phyloP scores from a whole-genome alignment of 1,284 basidiomycete species.

The Coniferiporia sulphurascens region DNA sequence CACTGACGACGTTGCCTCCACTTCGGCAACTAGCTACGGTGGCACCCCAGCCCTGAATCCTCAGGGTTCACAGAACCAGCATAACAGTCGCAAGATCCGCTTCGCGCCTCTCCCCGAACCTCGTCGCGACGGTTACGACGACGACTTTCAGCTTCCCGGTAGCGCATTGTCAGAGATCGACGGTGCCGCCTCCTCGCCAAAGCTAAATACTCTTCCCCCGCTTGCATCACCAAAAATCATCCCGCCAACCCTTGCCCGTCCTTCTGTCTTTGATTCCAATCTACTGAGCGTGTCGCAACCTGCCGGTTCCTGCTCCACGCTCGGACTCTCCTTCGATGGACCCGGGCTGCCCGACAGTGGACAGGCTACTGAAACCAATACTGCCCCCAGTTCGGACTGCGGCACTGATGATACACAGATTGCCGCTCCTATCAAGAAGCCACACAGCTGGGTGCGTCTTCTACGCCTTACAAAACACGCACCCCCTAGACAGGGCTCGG shows the following conservation, averaged over 20 bases:
- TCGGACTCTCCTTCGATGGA: conserved; percentile 17
- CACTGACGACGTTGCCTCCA: conserved; percentile 17
- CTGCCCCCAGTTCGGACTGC: conserved; percentile 12
- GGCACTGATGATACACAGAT: conserved; percentile 11
- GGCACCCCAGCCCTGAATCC: neutral
- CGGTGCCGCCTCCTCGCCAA: conserved; percentile 18
- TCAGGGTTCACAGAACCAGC: neutral
- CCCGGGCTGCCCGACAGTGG: conserved; percentile 9
- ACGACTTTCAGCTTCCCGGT: conserved; percentile 37
- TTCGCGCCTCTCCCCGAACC: conserved; percentile 78
- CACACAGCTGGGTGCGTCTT: neutral
- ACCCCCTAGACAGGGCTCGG: neutral
- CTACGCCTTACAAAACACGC: conserved; percentile 7
- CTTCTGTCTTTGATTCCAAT: neutral
- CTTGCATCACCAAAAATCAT: conserved; percentile 4
- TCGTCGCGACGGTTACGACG: conserved; percentile 42
- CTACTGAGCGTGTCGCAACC: neutral
- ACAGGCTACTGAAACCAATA: conserved; percentile 30
- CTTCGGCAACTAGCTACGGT: conserved; percentile 10
- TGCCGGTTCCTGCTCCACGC: conserved; percentile 10
- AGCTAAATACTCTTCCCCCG: conserved; percentile 2
- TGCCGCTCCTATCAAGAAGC: conserved; percentile 26
- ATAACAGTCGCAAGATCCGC: conserved; percentile 44
- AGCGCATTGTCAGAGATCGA: conserved; percentile 24
- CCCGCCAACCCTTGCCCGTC: neutral